Evolutionary conservation across 768 basidiomycete genomes (phyloP).

Genomic region (Pisolithus albus): DNA sequence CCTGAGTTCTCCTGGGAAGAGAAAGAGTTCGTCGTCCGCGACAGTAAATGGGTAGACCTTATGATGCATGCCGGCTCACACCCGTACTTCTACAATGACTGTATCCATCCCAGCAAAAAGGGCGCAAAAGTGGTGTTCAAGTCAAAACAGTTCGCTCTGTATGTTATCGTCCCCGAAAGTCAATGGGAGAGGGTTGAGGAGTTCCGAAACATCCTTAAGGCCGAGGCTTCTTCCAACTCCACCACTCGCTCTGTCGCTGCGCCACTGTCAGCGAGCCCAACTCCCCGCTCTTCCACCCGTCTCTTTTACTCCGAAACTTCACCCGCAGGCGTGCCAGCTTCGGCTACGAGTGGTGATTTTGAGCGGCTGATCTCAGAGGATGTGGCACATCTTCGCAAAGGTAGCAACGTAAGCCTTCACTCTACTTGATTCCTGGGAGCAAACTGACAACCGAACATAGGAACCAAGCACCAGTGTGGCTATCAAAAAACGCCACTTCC

Average conservation of each 20-base stretch:
- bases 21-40: conserved; percentile 3
- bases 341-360: background rate
- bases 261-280: no score
- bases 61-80: background rate
- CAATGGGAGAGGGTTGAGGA: conserved; percentile 5
- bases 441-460: no score
- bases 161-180: conserved; percentile 1
- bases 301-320: background rate
- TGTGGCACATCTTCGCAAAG: background rate
- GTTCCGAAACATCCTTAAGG: background rate
- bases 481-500: no score
- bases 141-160: background rate
- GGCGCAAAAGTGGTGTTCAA: conserved; percentile 3
- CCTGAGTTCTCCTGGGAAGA: conserved; percentile 1
- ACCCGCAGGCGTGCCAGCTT: background rate
- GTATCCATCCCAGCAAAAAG: background rate
- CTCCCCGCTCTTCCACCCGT: background rate
- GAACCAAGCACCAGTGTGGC: no score
- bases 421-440: no score
- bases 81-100: conserved; percentile 4
- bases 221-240: background rate
- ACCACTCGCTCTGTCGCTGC: background rate
- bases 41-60: conserved; percentile 6
- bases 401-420: background rate
- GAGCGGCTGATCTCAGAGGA: background rate